Base-by-base conservation (phyloP, 2,329 filamentous ascomycete genomes). In the Coniella vitis region DNA sequence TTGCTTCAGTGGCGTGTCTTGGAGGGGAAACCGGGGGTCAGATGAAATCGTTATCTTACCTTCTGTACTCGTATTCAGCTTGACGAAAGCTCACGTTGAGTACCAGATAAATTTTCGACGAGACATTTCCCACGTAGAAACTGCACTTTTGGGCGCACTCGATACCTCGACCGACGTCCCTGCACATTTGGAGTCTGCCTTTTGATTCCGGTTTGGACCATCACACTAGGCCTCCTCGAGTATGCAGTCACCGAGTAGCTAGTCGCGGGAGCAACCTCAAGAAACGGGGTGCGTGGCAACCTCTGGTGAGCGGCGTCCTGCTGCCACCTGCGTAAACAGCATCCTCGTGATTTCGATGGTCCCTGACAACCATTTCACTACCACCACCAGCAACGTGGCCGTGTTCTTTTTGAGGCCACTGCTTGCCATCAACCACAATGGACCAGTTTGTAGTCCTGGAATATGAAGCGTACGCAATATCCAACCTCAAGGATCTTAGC, bases 1-100 rank as follows among this genome's bases (percentile, higher is more conserved):
- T 65, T 66, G 68, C 64, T 69, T 71, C 76, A 71, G 74, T 72
- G 70, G 57, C 58, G 57, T 59, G 62, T 47, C 45, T 65, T 72
- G 75, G 81, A 84, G 80, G 82, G 82, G 82, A 85, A 85, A 84
- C 70, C 76, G 80, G 75, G 79, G 79, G 81, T 81, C 61, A 86
- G 81, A 83, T 59, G 49, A 65, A 72, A 49, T 65, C 70, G 68
- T 64, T 64, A 66, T 67, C 72, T 75, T 75, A 74, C 72, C 71
- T 65, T 72, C 66, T 72, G 68, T 40, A 60, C 63, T 67, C 67
- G 65, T 59, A 52, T 56, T 57, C 54, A 53, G 57, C 58, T 57
- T 51, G 49, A 42, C 29, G 31, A 42, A 42, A 37, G 49, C 45
- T 50, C 17, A 34, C 35, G 48, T 64, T 58, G 63, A 59, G 54